Evolutionary conservation across 1,139 yeast species (phyloP), one percentile per base, ranked within the genome.

Genomic region (Diutina sp.): DNA sequence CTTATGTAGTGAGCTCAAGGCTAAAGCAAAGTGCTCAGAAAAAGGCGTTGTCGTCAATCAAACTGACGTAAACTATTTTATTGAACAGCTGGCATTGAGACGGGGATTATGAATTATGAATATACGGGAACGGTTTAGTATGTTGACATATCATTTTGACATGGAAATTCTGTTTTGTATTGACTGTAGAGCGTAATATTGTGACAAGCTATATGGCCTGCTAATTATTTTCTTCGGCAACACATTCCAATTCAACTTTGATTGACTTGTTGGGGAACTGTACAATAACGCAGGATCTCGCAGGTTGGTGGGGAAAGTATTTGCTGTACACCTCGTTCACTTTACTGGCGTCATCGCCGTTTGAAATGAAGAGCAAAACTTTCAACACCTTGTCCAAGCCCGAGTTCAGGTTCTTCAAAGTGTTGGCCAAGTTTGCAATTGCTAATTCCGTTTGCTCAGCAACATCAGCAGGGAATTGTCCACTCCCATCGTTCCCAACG

Each of bases 21-120:
- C 84, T 51, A 93, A 91, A 78, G 98, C 98, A n/a, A 90, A 90
- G 70, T 93, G 99, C 73, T 85, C 96, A 5, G 97, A 91, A 66
- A 75, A 77, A 58, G 98, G 98, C 14, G 97, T 87, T 41, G 95
- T 93, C 46, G 81, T 93, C 44, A 84, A 87, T 60, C 85, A 87
- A 57, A 72, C 78, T 44, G 97, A 90, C 66, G 93, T 93, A 46
- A 87, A 87, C 62, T 72, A 73, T 52, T 82, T 86, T 51, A 72
- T 88, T 58, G 78, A 76, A 14, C 46, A 52, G n/a, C 46, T 38
- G 54, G 46, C 54, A 11, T 4, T 28, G 16, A 14, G 16, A 18
- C n/a, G 30, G n/a, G 25, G 25, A 44, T 18, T n/a, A 16, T 44
- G 46, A 44, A n/a, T 44, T 44, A 44, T 44, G 25, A 44, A 44